These are phyloP conservation scores for Sugiyamaella qingdaonensis DNA, from an alignment of 805 yeast species.

Conservation along the genomic window DNA sequence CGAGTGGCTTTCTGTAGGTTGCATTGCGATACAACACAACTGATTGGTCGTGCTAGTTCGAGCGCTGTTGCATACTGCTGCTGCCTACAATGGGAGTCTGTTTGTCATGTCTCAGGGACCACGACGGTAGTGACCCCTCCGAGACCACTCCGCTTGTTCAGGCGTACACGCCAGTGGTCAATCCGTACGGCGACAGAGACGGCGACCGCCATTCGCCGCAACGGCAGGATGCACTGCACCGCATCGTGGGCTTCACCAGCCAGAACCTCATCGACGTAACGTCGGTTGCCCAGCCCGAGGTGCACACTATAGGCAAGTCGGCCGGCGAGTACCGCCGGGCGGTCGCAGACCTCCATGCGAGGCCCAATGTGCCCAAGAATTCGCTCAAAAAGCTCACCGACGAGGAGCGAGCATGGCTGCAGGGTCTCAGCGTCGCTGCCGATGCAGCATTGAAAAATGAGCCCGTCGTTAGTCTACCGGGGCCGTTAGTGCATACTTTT, in stretches of 20 bases:
- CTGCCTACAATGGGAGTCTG: conserved; percentile 18
- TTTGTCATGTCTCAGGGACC: conserved; percentile 18
- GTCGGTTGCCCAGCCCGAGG: conserved; percentile 20
- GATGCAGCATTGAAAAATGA: conserved; percentile 15
- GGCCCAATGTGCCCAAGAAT: not conserved
- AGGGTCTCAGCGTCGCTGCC: conserved; percentile 15
- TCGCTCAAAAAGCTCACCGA: conserved; percentile 8
- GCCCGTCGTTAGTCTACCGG: conserved; percentile 16
- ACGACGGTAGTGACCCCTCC: conserved; percentile 2
- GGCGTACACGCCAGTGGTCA: conserved; percentile 4
- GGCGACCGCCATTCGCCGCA: conserved; percentile 3
- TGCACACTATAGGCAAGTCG: conserved; percentile 13
- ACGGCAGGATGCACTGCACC: conserved; percentile 17
- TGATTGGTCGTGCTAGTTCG: not conserved
- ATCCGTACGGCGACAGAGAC: conserved; percentile 4
- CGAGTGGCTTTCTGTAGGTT: too few species aligned
- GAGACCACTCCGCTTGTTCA: conserved; percentile 12
- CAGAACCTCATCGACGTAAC: conserved; percentile 21
- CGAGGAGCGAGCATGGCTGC: conserved; percentile 15
- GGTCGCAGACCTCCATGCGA: not conserved
- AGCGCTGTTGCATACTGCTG: not conserved
- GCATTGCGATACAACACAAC: too few species aligned
- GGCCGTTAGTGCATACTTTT: conserved; percentile 17
- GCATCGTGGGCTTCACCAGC: conserved; percentile 20
- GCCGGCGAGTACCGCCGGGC: conserved; percentile 16